These are phyloP conservation scores for Lactarius deliciosus DNA, from an alignment of 768 basidiomycete species.

Conservation along the genomic window DNA sequence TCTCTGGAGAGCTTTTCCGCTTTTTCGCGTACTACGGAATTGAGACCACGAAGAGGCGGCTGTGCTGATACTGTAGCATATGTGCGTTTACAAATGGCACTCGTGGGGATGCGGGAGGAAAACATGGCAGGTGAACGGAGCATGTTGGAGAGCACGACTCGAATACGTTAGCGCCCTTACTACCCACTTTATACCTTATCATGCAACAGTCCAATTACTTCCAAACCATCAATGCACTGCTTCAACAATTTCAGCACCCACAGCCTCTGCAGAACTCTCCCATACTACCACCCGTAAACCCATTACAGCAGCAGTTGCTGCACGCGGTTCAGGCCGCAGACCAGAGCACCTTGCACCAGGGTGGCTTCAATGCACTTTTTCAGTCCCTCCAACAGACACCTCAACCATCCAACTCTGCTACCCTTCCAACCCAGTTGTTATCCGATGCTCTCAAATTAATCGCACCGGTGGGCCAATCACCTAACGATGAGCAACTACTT, in stretches of 20 bases:
- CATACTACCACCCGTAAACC: conserved; percentile 1
- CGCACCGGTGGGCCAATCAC: conserved; percentile 48
- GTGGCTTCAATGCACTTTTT: conserved; percentile 10
- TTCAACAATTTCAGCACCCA: conserved; percentile 17
- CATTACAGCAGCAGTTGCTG: conserved; percentile 5
- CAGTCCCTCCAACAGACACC: conserved; percentile 16
- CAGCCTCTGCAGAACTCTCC: background rate
- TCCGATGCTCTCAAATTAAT: conserved; percentile 38
- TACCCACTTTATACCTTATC: background rate
- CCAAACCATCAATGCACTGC: conserved; percentile 13
- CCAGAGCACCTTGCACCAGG: conserved; percentile 1
- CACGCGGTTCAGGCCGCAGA: conserved; percentile 10
- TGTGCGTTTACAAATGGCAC: conserved; percentile 28
- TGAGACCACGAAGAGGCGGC: conserved; percentile 47
- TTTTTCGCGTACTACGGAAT: conserved; percentile 52
- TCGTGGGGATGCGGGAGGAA: conserved; percentile 15
- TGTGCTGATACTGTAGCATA: conserved; percentile 33
- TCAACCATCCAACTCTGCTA: conserved; percentile 1
- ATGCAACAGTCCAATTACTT: conserved; percentile 7
- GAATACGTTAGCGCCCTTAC: background rate
- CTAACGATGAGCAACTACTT: conserved; percentile 59
- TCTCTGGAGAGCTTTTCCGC: conserved; percentile 69
- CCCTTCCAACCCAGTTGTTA: conserved; percentile 17
- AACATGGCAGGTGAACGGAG: conserved; percentile 10
- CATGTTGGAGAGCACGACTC: background rate